phyloP scores from a whole-genome alignment of 106 monocot species.

The Dactylorhiza incarnata region DNA sequence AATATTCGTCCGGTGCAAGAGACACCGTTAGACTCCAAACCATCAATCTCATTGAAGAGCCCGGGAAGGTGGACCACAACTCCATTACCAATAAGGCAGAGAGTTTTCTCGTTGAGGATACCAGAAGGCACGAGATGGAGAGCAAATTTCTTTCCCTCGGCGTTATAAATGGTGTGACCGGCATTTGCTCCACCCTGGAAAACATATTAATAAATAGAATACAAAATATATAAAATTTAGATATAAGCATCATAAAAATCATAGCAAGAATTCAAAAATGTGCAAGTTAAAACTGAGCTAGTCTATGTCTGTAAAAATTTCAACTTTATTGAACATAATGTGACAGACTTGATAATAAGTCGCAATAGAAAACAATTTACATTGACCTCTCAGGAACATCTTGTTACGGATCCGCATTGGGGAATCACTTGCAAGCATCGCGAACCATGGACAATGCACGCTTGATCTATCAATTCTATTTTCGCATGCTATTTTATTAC shows the following conservation, averaged over 20 bases:
- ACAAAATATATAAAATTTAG: neutral
- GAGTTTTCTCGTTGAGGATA: conserved; percentile 74
- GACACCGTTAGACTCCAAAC: conserved; percentile 72
- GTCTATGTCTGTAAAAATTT: neutral
- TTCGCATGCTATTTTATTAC: too few species aligned
- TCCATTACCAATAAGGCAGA: conserved; percentile 91
- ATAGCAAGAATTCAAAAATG: neutral
- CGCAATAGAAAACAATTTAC: neutral
- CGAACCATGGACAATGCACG: too few species aligned
- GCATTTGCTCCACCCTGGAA: conserved; percentile 95
- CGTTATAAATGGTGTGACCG: conserved; percentile 90
- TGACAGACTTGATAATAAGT: neutral
- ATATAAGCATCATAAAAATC: neutral
- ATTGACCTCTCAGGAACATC: neutral
- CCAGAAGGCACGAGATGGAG: conserved; percentile 96
- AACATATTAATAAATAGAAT: neutral
- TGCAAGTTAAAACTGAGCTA: neutral
- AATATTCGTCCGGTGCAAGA: conserved; percentile 67
- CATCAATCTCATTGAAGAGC: conserved; percentile 79
- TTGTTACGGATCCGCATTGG: too few species aligned
- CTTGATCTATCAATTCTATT: too few species aligned
- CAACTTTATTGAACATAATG: neutral
- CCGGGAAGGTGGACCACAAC: conserved; percentile 87
- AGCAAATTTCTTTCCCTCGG: conserved; percentile 90
- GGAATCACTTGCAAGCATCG: too few species aligned